These are phyloP conservation scores for Verticillium isaacii DNA, from an alignment of 2,329 filamentous ascomycete species.

Conservation along the genomic window DNA sequence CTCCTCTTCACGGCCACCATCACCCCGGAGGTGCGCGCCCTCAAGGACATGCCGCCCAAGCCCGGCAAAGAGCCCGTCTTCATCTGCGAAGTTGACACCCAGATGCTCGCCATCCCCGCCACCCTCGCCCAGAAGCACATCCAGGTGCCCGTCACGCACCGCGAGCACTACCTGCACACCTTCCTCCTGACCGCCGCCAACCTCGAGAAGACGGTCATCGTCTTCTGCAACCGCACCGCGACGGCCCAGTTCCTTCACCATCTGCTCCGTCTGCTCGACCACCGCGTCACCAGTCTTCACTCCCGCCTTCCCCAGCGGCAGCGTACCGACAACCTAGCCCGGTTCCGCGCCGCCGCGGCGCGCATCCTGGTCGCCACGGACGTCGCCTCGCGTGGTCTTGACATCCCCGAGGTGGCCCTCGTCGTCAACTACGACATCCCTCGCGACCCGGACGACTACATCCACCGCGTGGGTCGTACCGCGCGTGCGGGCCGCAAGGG, in stretches of 20 bases:
- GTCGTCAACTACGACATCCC: constrained; percentile 97
- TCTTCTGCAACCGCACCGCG: constrained; percentile 89
- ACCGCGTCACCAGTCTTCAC: constrained; percentile 88
- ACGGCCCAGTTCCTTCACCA: constrained; percentile 90
- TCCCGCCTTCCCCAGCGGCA: constrained; percentile 81
- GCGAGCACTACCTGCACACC: constrained; percentile 90
- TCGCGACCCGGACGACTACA: constrained; percentile 94
- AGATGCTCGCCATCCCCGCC: constrained; percentile 69
- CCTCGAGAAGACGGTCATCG: constrained; percentile 70
- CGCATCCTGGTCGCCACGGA: constrained; percentile 92
- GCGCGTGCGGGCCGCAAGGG: constrained; percentile 84
- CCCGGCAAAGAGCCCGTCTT: constrained; percentile 73
- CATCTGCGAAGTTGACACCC: constrained; percentile 81
- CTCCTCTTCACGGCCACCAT: constrained; percentile 95
- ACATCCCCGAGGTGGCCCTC: constrained; percentile 86
- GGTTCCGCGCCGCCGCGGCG: constrained; percentile 86
- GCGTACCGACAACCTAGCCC: constrained; percentile 79
- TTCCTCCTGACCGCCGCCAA: constrained; percentile 79
- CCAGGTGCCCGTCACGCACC: constrained; percentile 84
- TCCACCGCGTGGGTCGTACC: constrained; percentile 92
- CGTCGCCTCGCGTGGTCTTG: constrained; percentile 87
- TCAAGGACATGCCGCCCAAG: constrained; percentile 71
- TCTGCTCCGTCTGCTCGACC: constrained; percentile 76
- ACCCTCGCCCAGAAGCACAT: constrained; percentile 82
- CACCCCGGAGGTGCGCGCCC: constrained; percentile 81